Percentiles rank a stretch among this genome's conserved stretches.
These are phyloP conservation scores for Glarea lozoyensis DNA, from an alignment of 495 filamentous ascomycete genomes.

Conservation along the genomic window DNA sequence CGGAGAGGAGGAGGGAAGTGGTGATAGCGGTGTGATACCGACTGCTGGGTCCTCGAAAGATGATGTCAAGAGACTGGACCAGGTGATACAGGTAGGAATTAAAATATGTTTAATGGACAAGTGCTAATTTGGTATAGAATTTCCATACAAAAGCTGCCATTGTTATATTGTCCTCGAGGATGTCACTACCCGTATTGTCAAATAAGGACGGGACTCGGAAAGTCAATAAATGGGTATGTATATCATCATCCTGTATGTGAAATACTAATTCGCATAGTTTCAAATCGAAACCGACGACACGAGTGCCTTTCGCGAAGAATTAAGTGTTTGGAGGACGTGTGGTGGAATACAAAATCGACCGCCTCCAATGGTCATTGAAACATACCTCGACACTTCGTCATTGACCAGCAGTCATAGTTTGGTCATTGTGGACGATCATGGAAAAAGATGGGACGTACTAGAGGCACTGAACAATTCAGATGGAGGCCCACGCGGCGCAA, in stretches of 20 bases:
- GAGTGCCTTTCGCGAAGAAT: constrained; percentile 70
- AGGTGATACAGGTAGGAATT: constrained; percentile 76
- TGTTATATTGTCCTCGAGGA: constrained; percentile 71
- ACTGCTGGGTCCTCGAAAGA: constrained; percentile 46
- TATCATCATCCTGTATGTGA: neutral
- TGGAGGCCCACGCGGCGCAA: constrained; percentile 42
- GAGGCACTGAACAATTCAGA: constrained; percentile 66
- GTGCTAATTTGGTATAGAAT: constrained; percentile 45
- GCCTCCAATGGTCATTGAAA: constrained; percentile 82
- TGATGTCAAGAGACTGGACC: constrained; percentile 67
- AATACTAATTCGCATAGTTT: constrained; percentile 49
- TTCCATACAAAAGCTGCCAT: constrained; percentile 85
- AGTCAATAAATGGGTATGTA: constrained; percentile 89
- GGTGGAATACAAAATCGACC: constrained; percentile 71
- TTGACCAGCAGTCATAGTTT: constrained; percentile 80
- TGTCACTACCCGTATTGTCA: constrained; percentile 54
- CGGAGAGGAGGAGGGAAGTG: constrained; percentile 21
- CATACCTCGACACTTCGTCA: constrained; percentile 72
- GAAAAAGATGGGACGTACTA: constrained; percentile 84
- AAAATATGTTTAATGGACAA: neutral
- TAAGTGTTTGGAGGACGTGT: constrained; percentile 68
- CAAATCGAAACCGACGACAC: constrained; percentile 91
- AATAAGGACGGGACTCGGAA: constrained; percentile 49
- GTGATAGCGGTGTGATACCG: constrained; percentile 32
- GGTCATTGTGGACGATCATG: constrained; percentile 77